Evolutionary conservation across 352 stramenopile genomes (phyloP).

Genomic region (Phytophthora nicotianae): DNA sequence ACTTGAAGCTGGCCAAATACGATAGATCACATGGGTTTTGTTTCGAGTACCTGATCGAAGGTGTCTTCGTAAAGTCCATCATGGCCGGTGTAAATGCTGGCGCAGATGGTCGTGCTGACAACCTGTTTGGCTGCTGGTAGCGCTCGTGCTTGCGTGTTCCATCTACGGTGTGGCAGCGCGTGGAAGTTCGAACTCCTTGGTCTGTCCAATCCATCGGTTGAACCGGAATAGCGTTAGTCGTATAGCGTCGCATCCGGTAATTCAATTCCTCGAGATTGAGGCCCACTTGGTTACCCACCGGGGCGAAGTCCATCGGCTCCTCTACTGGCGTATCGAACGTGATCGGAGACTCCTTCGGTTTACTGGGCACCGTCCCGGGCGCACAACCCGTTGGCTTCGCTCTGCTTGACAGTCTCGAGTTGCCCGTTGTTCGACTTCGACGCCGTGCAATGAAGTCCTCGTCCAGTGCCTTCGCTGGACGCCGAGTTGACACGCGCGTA

Average conservation of each 20-base stretch:
- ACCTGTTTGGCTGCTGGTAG: constrained; percentile 4
- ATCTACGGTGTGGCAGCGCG: constrained; percentile 20
- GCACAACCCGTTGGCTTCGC: constrained; percentile 24
- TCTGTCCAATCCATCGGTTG: constrained; percentile 25
- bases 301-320: constrained; percentile 16
- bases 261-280: constrained; percentile 43
- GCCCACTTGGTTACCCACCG: constrained; percentile 34
- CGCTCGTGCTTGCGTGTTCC: constrained; percentile 19
- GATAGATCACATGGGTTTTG: constrained; percentile 55
- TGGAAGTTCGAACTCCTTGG: constrained; percentile 16
- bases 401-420: constrained; percentile 31
- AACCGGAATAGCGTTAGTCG: constrained; percentile 39
- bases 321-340: constrained; percentile 9
- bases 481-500: constrained; percentile 21
- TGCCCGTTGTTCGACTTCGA: constrained; percentile 30
- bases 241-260: constrained; percentile 38
- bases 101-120: constrained; percentile 3
- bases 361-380: neutral
- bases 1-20: constrained; percentile 63
- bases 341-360: constrained; percentile 15
- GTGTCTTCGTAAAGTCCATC: constrained; percentile 9
- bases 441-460: constrained; percentile 22
- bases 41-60: constrained; percentile 39
- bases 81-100: constrained; percentile 7
- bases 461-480: constrained; percentile 7